Evolutionary conservation across 352 stramenopile species (phyloP).

Genomic region (Pythium rhizo-oryzae): DNA sequence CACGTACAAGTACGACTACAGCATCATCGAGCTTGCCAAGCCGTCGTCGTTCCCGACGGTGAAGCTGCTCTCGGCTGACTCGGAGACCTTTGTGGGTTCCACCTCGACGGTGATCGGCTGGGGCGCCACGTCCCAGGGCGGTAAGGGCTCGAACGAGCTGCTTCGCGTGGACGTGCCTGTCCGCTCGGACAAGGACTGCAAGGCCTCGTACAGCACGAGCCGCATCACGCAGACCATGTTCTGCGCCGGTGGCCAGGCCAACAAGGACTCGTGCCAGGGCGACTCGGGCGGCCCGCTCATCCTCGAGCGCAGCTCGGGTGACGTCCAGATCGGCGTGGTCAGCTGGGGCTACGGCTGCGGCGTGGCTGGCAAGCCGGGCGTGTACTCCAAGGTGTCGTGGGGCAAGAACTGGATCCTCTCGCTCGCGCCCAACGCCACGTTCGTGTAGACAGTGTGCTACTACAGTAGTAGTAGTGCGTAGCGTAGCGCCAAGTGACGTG

Average conservation of each 20-base stretch:
- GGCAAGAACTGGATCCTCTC: conserved; percentile 47
- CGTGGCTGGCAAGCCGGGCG: conserved; percentile 43
- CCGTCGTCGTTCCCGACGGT: background rate
- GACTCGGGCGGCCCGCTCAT: conserved; percentile 57
- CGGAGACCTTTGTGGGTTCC: conserved; percentile 2
- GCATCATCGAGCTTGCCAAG: conserved; percentile 39
- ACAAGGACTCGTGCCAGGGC: conserved; percentile 51
- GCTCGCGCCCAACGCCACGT: conserved; percentile 20
- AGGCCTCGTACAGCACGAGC: conserved; percentile 2
- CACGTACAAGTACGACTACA: conserved; percentile 37
- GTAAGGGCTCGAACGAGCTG: conserved; percentile 33
- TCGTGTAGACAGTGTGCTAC: background rate
- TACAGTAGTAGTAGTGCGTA: too few relatives aligned
- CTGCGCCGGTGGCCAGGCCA: conserved; percentile 41
- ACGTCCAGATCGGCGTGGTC: conserved; percentile 53
- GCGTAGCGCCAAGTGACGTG: too few relatives aligned
- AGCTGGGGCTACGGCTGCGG: conserved; percentile 61
- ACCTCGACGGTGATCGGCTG: conserved; percentile 34
- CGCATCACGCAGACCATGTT: conserved; percentile 38
- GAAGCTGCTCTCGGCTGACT: conserved; percentile 1
- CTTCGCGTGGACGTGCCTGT: conserved; percentile 43
- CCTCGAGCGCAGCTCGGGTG: conserved; percentile 32
- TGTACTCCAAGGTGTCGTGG: conserved; percentile 53
- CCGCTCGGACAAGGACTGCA: conserved; percentile 41
- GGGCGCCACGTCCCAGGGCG: conserved; percentile 31